These are phyloP conservation scores for Mycena sanguinolenta DNA, from an alignment of 768 basidiomycete genomes.

Conservation along the genomic window DNA sequence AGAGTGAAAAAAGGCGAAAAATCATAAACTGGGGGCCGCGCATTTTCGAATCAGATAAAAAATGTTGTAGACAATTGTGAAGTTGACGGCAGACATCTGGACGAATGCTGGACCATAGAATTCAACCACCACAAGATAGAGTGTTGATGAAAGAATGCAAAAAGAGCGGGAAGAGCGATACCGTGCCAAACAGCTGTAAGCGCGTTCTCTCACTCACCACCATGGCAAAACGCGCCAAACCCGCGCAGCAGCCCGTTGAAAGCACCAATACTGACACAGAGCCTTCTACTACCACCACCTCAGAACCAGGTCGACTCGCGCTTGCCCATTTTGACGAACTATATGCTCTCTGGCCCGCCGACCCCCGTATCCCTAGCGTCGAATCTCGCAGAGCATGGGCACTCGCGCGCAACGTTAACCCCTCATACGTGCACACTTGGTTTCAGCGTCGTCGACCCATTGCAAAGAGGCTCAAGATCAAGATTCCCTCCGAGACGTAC, in stretches of 20 bases:
- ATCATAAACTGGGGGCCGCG: too few relatives aligned
- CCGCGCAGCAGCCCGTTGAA: not conserved
- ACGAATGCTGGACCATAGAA: too few relatives aligned
- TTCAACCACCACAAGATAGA: too few relatives aligned
- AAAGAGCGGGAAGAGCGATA: too few relatives aligned
- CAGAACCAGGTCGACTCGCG: conserved; percentile 12
- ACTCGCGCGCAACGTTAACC: conserved; percentile 52
- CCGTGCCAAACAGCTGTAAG: too few relatives aligned
- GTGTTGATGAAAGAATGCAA: too few relatives aligned
- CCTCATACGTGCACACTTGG: conserved; percentile 52
- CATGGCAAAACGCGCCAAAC: conserved; percentile 15
- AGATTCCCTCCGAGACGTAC: conserved; percentile 50
- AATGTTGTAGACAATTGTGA: too few relatives aligned
- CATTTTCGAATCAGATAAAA: too few relatives aligned
- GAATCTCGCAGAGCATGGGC: conserved; percentile 56
- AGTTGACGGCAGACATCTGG: too few relatives aligned
- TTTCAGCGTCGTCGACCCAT: conserved; percentile 51
- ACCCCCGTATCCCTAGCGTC: conserved; percentile 53
- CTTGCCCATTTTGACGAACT: conserved; percentile 52
- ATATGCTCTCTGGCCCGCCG: conserved; percentile 49
- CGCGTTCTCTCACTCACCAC: not conserved
- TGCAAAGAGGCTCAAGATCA: conserved; percentile 45
- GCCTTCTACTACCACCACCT: not conserved
- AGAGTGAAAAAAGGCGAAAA: too few relatives aligned
- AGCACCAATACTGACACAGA: not conserved